Evolutionary conservation across 805 yeast species (phyloP).

Genomic region (Metschnikowia noctiluminum): DNA sequence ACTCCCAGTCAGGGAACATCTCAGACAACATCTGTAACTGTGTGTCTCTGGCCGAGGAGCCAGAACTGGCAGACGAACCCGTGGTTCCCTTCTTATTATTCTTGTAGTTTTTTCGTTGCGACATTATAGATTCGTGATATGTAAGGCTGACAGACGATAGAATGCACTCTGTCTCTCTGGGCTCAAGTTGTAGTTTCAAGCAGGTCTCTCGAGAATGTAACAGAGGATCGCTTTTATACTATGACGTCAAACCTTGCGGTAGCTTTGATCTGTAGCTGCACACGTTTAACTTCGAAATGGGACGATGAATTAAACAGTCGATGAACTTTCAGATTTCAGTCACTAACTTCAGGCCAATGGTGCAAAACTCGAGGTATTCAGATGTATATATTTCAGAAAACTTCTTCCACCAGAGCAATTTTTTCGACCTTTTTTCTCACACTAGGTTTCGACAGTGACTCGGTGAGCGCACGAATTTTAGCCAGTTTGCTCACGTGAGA

Average conservation of each 20-base stretch:
- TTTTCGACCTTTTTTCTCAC: conserved; percentile 12
- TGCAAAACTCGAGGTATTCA: neutral
- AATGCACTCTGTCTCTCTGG: neutral
- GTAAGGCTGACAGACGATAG: neutral
- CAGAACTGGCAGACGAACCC: conserved; percentile 9
- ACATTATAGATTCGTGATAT: conserved; percentile 12
- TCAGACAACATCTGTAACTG: conserved; percentile 63
- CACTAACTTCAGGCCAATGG: conserved; percentile 4
- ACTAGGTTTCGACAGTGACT: conserved; percentile 9
- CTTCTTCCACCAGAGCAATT: neutral
- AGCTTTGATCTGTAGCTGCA: conserved; percentile 2
- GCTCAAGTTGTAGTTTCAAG: neutral
- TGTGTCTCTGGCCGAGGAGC: conserved; percentile 7
- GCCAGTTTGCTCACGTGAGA: conserved; percentile 8
- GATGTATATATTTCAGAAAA: neutral
- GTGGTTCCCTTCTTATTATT: conserved; percentile 11
- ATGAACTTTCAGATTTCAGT: neutral
- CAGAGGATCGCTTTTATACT: conserved; percentile 7
- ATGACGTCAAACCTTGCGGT: conserved; percentile 5
- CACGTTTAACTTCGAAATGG: conserved; percentile 2
- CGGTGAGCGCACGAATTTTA: conserved; percentile 14
- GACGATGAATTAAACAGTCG: neutral
- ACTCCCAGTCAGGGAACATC: conserved; percentile 93
- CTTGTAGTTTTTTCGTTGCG: conserved; percentile 20
- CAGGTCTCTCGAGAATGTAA: neutral